Evolutionary conservation across 1,139 yeast species (phyloP).

Genomic region (Geotrichum reessii): DNA sequence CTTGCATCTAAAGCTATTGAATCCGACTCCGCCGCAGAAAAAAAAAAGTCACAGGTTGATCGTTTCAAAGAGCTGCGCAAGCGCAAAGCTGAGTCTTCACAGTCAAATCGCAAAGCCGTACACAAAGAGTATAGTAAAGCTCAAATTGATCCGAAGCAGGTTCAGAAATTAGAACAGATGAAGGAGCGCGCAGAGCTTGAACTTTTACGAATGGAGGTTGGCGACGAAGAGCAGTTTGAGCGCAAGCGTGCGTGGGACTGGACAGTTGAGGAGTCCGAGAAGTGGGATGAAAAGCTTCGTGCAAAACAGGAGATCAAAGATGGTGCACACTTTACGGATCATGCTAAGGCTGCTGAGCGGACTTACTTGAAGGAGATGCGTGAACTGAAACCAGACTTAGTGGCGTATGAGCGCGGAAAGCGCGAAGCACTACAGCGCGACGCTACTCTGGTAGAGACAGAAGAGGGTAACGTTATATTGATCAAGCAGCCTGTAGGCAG

Average conservation of each 20-base stretch:
- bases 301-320: slow-evolving; percentile 26
- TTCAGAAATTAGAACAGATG: slow-evolving; percentile 34
- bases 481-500: slow-evolving; percentile 22
- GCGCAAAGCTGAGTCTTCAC: slow-evolving; percentile 29
- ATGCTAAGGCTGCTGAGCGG: slow-evolving; percentile 49
- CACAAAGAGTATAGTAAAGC: slow-evolving; percentile 39
- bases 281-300: slow-evolving; percentile 50
- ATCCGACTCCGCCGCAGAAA: slow-evolving; percentile 2
- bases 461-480: slow-evolving; percentile 26
- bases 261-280: slow-evolving; percentile 62
- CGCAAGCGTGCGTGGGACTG: slow-evolving; percentile 52
- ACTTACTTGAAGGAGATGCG: slow-evolving; percentile 48
- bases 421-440: slow-evolving; percentile 24
- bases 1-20: neutral
- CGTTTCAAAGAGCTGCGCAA: slow-evolving; percentile 17
- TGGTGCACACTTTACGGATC: slow-evolving; percentile 38
- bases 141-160: slow-evolving; percentile 33
- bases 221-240: slow-evolving; percentile 38
- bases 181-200: slow-evolving; percentile 39
- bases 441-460: slow-evolving; percentile 25
- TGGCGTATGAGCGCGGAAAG: slow-evolving; percentile 41
- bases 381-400: slow-evolving; percentile 41
- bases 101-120: slow-evolving; percentile 41
- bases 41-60: slow-evolving; percentile 7
- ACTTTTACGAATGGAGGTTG: slow-evolving; percentile 36